Base-by-base conservation (phyloP, 192 early-diverging fungal species). In the Hyaloraphidium curvatum region DNA sequence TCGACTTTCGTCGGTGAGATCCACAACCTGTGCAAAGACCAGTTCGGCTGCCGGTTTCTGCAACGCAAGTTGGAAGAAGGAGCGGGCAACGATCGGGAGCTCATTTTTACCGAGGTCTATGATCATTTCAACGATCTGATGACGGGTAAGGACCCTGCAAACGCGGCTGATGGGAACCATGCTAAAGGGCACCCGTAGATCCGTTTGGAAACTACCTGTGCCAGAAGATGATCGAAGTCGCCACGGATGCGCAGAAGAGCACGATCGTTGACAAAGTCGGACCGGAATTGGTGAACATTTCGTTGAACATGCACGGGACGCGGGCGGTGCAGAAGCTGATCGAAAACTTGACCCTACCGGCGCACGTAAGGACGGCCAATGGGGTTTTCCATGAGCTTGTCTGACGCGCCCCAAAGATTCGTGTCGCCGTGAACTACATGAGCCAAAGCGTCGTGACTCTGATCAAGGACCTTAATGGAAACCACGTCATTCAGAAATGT, bases 401-500 rank as follows among this genome's bases (percentile, higher is more conserved):
- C 43, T 30, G 26, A 21, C 23, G 22, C 11, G 57, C 62, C 43
- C 63, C 53, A 22, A 64, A 86, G 71, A 84, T 83, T 30, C 66
- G 71, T 9, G 67, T 75, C 19, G 68, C 86, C 17, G 74, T 82
- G 21, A 59, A 65, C 0, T 83, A 86, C 16, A 63, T 91, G 19
- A 67, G 73, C 56, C 66, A 66, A 9, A 78, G 73, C 55, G 81
- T 83, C 2, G 86, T 89, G 2, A 66, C 78, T n/a, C 67, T 91
- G 41, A 87, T 91, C 55, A 84, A 86, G 58, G 88, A 91, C 55
- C 69, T 91, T 19, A 91, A 91, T 51, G 88, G 88, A 48, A 91
- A 91, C 62, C 88, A 91, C 57, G 86, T 88, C 19, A 81, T 91
- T 52, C 88, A 91, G 71, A 91, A 91, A 68, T 91, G 88, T 56